These are phyloP conservation scores for Aspergillus japonicus DNA, from an alignment of 2,329 filamentous ascomycete species.

Conservation along the genomic window DNA sequence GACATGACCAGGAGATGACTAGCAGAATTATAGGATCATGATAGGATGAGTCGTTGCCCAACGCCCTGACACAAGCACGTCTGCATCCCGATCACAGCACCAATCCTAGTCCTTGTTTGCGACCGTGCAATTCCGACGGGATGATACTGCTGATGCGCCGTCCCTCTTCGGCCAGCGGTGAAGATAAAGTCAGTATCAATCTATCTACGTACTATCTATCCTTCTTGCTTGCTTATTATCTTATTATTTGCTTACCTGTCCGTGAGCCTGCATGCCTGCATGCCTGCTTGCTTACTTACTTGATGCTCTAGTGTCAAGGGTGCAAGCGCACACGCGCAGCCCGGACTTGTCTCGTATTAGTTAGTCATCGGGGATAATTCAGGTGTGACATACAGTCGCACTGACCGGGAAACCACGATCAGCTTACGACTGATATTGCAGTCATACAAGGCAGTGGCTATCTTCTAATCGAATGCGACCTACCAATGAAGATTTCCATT, in stretches of 20 bases:
- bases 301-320: background rate
- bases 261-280: background rate
- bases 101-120: constrained; percentile 15
- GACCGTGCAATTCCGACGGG: constrained; percentile 15
- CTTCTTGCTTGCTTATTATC: no score
- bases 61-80: constrained; percentile 22
- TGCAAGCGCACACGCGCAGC: background rate
- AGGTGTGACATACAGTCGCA: background rate
- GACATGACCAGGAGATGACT: constrained; percentile 26
- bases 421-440: background rate
- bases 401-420: background rate
- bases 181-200: background rate
- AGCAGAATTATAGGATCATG: constrained; percentile 18
- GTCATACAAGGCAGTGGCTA: background rate
- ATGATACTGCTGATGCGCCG: constrained; percentile 1
- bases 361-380: background rate
- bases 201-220: background rate
- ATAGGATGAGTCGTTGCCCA: constrained; percentile 20
- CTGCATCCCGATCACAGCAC: constrained; percentile 20
- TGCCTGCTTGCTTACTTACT: background rate
- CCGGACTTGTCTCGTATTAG: background rate
- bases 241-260: no score
- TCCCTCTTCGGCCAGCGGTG: background rate
- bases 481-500: background rate
- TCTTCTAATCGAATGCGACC: background rate